Conservation (phyloP, 768 basidiomycete species). For the Leccinum arenicola region DNA sequence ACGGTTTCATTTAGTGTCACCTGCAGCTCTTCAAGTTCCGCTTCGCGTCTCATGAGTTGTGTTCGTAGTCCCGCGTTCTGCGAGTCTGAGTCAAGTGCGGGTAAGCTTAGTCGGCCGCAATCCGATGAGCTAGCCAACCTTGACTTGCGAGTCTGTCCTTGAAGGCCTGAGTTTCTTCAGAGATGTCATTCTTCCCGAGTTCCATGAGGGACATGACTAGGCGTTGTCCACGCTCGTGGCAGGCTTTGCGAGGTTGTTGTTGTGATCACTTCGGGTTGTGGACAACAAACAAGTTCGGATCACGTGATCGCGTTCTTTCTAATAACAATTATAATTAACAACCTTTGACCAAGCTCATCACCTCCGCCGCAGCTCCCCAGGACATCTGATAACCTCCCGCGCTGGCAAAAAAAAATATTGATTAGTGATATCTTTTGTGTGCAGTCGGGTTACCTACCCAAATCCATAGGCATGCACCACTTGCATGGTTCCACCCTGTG, state of each 20-base stretch:
- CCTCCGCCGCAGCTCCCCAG: slow-evolving; percentile 45
- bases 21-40: slow-evolving; percentile 35
- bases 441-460: slow-evolving; percentile 35
- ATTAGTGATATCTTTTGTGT: slow-evolving; percentile 1
- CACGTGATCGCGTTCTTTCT: slow-evolving; percentile 30
- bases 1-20: slow-evolving; percentile 34
- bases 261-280: not conserved
- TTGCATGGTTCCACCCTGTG: slow-evolving; percentile 21
- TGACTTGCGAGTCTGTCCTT: slow-evolving; percentile 37
- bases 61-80: slow-evolving; percentile 34
- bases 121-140: slow-evolving; percentile 26
- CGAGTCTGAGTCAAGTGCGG: slow-evolving; percentile 28
- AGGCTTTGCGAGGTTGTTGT: slow-evolving; percentile 12
- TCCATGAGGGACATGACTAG: slow-evolving; percentile 37
- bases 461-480: slow-evolving; percentile 64
- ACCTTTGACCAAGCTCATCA: slow-evolving; percentile 25
- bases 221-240: slow-evolving; percentile 7
- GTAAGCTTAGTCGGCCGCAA: slow-evolving; percentile 6
- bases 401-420: slow-evolving; percentile 20
- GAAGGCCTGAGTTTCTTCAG: slow-evolving; percentile 35
- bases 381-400: slow-evolving; percentile 39
- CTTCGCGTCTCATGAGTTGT: slow-evolving; percentile 35
- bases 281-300: slow-evolving; percentile 29
- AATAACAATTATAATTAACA: not conserved
- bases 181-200: slow-evolving; percentile 39